Percentiles rank a stretch among this genome's conserved stretches.
Evolutionary conservation across 2,329 filamentous ascomycete genomes (phyloP).

Genomic region (Xylariaceae sp.): DNA sequence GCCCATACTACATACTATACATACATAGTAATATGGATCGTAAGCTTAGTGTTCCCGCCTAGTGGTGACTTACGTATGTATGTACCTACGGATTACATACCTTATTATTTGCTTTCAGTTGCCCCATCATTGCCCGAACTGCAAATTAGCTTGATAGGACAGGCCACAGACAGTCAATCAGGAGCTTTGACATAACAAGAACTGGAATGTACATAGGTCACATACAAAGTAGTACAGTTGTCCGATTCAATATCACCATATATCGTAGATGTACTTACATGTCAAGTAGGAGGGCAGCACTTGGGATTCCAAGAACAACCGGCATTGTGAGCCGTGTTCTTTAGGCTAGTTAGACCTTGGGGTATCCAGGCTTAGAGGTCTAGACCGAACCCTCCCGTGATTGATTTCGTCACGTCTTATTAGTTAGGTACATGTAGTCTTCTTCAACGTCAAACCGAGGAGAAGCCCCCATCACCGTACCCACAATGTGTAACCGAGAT

Average conservation of each 20-base stretch:
- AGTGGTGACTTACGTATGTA: not conserved
- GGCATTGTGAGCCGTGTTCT: too few relatives aligned
- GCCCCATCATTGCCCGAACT: constrained; percentile 16
- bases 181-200: not conserved
- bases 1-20: too few relatives aligned
- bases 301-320: too few relatives aligned
- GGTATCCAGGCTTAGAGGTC: too few relatives aligned
- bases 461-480: constrained; percentile 23
- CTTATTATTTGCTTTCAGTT: constrained; percentile 14
- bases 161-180: constrained; percentile 22
- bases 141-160: constrained; percentile 12
- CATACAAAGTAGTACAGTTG: too few relatives aligned
- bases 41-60: constrained; percentile 19
- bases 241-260: too few relatives aligned
- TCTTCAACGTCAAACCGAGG: constrained; percentile 16
- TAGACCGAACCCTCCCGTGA: not conserved
- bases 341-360: too few relatives aligned
- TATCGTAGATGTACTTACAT: too few relatives aligned
- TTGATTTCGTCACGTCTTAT: not conserved
- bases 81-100: too few relatives aligned
- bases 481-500: constrained; percentile 26
- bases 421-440: not conserved
- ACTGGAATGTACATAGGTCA: too few relatives aligned
- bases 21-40: too few relatives aligned
- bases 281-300: too few relatives aligned